These are phyloP conservation scores for Collybia sp. DNA, from an alignment of 768 basidiomycete species.

Conservation along the genomic window DNA sequence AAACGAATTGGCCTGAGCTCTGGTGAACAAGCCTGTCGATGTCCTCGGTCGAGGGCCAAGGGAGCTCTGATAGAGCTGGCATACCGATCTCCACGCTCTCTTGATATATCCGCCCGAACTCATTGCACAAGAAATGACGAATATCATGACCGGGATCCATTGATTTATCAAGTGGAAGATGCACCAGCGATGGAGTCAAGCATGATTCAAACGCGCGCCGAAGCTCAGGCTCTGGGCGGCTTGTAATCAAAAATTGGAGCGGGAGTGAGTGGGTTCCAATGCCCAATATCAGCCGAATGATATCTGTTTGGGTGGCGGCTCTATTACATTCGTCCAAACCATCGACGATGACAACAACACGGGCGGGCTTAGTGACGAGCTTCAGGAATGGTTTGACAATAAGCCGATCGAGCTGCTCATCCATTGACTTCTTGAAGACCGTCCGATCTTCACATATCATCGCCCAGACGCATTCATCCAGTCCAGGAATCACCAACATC, in stretches of 20 bases:
- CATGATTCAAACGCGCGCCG: constrained; percentile 5
- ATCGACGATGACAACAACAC: constrained; percentile 1
- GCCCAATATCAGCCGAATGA: constrained; percentile 6
- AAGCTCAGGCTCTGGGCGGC: constrained; percentile 5
- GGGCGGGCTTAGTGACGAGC: background rate
- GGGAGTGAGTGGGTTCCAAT: background rate
- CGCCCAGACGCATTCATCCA: constrained; percentile 1
- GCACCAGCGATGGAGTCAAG: constrained; percentile 1
- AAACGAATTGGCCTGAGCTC: constrained; percentile 4
- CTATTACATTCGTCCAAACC: background rate
- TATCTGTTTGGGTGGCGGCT: constrained; percentile 2
- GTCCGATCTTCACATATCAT: constrained; percentile 4
- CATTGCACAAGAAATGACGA: constrained; percentile 3
- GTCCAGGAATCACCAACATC: constrained; percentile 2
- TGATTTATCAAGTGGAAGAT: constrained; percentile 4
- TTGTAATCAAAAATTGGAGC: constrained; percentile 6
- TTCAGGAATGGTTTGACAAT: constrained; percentile 2
- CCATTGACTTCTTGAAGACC: background rate
- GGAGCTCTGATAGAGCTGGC: background rate
- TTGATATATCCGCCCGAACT: background rate
- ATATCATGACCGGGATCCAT: constrained; percentile 3
- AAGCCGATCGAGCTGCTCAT: constrained; percentile 3
- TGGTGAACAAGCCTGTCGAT: constrained; percentile 2
- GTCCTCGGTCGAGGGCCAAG: background rate
- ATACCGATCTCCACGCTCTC: background rate